Evolutionary conservation across 1,284 basidiomycete species (phyloP).

Genomic region (Tranzscheliella williamsii): DNA sequence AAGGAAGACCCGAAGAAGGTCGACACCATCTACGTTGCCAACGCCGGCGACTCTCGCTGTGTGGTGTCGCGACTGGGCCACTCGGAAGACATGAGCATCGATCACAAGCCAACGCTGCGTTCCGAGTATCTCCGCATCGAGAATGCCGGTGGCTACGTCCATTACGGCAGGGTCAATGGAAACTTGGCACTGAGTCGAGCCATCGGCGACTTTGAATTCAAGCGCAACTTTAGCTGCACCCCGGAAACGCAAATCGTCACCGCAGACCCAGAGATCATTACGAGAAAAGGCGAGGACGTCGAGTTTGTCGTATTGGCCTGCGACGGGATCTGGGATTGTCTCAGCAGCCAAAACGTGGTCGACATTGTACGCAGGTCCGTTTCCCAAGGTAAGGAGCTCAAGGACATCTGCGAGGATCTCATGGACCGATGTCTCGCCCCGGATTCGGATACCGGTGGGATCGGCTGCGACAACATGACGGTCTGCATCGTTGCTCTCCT

Average conservation of each 20-base stretch:
- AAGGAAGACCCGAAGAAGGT: conserved; percentile 17
- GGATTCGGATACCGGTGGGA: conserved; percentile 87
- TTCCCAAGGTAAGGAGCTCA: conserved; percentile 77
- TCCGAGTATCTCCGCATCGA: conserved; percentile 83
- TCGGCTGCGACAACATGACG: conserved; percentile 99
- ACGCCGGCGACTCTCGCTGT: conserved; percentile 93
- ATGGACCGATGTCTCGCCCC: conserved; percentile 94
- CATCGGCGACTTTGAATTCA: conserved; percentile 98
- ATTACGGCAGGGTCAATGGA: conserved; percentile 96
- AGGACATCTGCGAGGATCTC: conserved; percentile 82
- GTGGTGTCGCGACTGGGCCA: conserved; percentile 85
- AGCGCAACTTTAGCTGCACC: conserved; percentile 80
- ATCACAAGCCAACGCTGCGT: conserved; percentile 92
- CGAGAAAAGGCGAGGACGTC: conserved; percentile 72
- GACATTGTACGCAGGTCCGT: conserved; percentile 85
- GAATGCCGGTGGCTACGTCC: conserved; percentile 93
- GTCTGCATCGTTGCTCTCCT: conserved; percentile 86
- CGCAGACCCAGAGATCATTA: conserved; percentile 85
- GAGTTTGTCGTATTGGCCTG: conserved; percentile 96
- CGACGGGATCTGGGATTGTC: conserved; percentile 99
- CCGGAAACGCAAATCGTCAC: conserved; percentile 95
- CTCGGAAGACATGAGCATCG: conserved; percentile 84
- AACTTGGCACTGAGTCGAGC: conserved; percentile 94
- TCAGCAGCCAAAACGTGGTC: conserved; percentile 88
- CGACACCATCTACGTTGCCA: conserved; percentile 67